Conservation (phyloP, 2,329 filamentous ascomycete species). For the Paradendryphiella salina region DNA sequence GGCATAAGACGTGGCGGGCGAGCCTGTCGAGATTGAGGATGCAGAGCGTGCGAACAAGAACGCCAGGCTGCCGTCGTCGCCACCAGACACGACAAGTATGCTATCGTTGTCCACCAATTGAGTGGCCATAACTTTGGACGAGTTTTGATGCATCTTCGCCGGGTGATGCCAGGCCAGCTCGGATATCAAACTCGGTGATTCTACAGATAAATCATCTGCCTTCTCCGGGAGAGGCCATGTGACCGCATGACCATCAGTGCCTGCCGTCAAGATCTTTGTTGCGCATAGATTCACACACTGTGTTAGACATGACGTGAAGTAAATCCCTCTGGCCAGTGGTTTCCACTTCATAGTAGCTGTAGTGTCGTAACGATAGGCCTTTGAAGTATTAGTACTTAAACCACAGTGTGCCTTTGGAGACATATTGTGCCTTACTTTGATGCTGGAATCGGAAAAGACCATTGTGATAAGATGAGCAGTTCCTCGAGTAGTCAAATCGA, state of each 20-base stretch:
- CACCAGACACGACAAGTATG: constrained; percentile 69
- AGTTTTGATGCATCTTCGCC: constrained; percentile 70
- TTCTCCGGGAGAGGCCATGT: constrained; percentile 56
- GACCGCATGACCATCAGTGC: constrained; percentile 78
- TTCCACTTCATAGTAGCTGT: constrained; percentile 38
- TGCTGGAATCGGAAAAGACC: constrained; percentile 79
- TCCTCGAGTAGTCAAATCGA: constrained; percentile 58
- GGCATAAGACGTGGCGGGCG: constrained; percentile 24
- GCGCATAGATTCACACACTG: constrained; percentile 55
- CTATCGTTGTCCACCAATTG: constrained; percentile 37
- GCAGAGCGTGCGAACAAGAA: constrained; percentile 37
- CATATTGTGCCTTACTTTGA: constrained; percentile 56
- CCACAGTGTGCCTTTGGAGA: background rate
- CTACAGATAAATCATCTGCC: constrained; percentile 10
- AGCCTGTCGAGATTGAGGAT: background rate
- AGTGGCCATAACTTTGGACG: constrained; percentile 64
- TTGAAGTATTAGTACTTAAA: constrained; percentile 2
- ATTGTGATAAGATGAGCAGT: constrained; percentile 65
- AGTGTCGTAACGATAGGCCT: constrained; percentile 53
- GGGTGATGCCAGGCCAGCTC: constrained; percentile 34
- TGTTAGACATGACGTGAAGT: constrained; percentile 68
- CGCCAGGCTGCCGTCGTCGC: constrained; percentile 83
- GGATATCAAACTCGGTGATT: constrained; percentile 22
- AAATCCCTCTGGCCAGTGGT: constrained; percentile 46
- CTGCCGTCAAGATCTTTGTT: constrained; percentile 63